Conservation (phyloP, 179 eudicot genomes). For the Spinacia oleracea region DNA sequence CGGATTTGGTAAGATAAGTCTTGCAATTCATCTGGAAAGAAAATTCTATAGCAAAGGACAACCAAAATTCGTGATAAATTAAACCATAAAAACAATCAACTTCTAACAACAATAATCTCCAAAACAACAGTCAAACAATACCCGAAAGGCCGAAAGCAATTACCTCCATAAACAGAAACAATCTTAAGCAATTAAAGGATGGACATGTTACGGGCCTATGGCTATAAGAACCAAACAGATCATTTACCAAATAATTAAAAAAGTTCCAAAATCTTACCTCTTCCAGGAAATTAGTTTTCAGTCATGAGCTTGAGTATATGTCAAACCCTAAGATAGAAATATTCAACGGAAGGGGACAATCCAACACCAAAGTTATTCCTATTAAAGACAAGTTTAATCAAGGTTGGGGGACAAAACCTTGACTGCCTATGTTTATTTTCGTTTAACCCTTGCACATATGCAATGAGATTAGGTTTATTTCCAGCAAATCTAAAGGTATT, state of each 20-base stretch:
- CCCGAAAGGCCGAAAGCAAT: background rate
- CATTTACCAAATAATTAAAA: background rate
- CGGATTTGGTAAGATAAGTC: background rate
- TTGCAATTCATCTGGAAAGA: background rate
- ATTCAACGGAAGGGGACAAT: no score
- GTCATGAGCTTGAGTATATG: background rate
- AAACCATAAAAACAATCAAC: background rate
- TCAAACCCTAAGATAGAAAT: background rate
- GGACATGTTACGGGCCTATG: background rate
- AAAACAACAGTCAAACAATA: background rate
- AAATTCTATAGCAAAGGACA: background rate
- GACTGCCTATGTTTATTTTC: no score
- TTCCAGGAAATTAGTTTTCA: background rate
- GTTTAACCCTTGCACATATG: no score
- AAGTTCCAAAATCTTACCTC: background rate
- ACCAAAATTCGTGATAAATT: background rate
- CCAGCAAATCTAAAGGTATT: no score
- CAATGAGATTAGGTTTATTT: no score
- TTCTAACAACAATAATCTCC: background rate
- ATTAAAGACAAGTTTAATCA: no score
- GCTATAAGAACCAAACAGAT: background rate
- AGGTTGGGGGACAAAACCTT: no score
- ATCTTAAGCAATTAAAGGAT: background rate
- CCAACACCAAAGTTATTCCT: background rate
- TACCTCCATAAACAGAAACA: background rate